Evolutionary conservation across 2,329 filamentous ascomycete genomes (phyloP).

Genomic region (Colletotrichum lini): DNA sequence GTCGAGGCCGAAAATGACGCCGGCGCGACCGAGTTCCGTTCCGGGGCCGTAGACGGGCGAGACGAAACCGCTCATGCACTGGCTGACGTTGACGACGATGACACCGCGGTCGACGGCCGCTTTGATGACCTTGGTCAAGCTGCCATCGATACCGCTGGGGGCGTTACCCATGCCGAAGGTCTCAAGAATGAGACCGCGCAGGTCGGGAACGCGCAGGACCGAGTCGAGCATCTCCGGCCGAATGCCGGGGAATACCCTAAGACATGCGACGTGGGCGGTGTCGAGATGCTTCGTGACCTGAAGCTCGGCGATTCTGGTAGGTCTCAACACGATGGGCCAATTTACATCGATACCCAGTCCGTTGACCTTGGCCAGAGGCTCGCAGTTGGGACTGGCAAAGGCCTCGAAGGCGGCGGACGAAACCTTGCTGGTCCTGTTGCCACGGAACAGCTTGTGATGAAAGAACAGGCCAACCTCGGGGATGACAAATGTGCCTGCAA

Average conservation of each 20-base stretch:
- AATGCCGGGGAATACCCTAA: slow-evolving; percentile 93
- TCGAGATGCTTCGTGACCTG: slow-evolving; percentile 81
- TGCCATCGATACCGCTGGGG: slow-evolving; percentile 84
- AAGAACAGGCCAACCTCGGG: slow-evolving; percentile 96
- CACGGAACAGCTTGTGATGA: slow-evolving; percentile 90
- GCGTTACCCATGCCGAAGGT: slow-evolving; percentile 96
- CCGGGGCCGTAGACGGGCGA: slow-evolving; percentile 84
- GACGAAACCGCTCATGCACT: slow-evolving; percentile 85
- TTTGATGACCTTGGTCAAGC: slow-evolving; percentile 82
- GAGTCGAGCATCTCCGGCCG: slow-evolving; percentile 94
- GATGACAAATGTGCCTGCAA: slow-evolving; percentile 92
- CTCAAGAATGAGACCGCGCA: slow-evolving; percentile 88
- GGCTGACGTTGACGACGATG: slow-evolving; percentile 91
- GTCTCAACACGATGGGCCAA: slow-evolving; percentile 83
- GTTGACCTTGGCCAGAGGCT: slow-evolving; percentile 85
- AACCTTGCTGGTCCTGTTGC: slow-evolving; percentile 90
- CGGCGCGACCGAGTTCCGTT: slow-evolving; percentile 83
- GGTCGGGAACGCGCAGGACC: slow-evolving; percentile 81
- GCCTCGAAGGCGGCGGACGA: slow-evolving; percentile 89
- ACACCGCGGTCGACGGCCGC: slow-evolving; percentile 85
- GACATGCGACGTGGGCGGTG: slow-evolving; percentile 89
- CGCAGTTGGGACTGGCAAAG: slow-evolving; percentile 89
- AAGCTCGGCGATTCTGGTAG: slow-evolving; percentile 82
- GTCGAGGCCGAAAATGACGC: slow-evolving; percentile 91
- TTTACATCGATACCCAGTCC: slow-evolving; percentile 85